Conservation (phyloP, 768 basidiomycete genomes). For the Amanita exitialis region DNA sequence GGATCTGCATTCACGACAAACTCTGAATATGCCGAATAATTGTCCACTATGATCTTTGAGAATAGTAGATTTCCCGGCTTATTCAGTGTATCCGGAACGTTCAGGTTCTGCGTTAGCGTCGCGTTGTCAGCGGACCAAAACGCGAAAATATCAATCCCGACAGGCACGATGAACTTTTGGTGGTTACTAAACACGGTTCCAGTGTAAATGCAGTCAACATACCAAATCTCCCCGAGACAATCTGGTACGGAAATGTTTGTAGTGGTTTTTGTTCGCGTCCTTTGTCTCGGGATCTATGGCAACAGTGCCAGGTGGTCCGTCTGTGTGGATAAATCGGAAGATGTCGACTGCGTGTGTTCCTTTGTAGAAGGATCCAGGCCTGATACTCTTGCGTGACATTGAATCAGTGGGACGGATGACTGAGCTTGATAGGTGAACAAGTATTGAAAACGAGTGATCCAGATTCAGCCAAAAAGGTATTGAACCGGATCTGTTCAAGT, state of each 20-base stretch:
- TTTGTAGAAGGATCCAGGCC: constrained; percentile 55
- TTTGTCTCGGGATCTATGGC: constrained; percentile 28
- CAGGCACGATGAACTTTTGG: constrained; percentile 46
- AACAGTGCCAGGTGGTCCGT: constrained; percentile 40
- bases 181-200: background rate
- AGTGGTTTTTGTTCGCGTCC: constrained; percentile 33
- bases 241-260: constrained; percentile 37
- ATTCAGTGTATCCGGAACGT: constrained; percentile 34
- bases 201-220: constrained; percentile 10
- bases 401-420: constrained; percentile 25
- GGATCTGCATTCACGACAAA: constrained; percentile 33
- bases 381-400: constrained; percentile 27
- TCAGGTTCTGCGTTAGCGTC: constrained; percentile 36
- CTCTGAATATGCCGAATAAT: constrained; percentile 50
- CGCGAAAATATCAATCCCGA: constrained; percentile 41
- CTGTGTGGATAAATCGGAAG: constrained; percentile 40
- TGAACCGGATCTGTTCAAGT: background rate
- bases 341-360: constrained; percentile 35
- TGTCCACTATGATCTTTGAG: constrained; percentile 45
- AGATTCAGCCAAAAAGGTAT: constrained; percentile 35
- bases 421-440: constrained; percentile 30
- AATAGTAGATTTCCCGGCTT: constrained; percentile 39
- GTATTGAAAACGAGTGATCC: constrained; percentile 38
- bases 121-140: constrained; percentile 47
- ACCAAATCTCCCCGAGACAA: constrained; percentile 48